These are phyloP conservation scores for Jackrogersella multiformis DNA, from an alignment of 495 filamentous ascomycete species.

Conservation along the genomic window DNA sequence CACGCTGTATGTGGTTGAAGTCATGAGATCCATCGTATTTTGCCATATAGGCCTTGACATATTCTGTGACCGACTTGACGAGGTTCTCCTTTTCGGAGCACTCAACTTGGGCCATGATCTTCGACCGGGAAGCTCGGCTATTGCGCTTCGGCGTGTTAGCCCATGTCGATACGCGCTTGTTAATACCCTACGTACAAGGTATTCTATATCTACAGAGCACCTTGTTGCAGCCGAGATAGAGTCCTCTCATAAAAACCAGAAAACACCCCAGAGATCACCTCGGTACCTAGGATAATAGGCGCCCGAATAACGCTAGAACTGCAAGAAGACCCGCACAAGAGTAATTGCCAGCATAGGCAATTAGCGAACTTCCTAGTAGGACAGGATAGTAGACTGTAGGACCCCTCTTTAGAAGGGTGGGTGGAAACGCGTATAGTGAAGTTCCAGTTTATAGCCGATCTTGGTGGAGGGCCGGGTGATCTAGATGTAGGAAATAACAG, in stretches of 20 bases:
- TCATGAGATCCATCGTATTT: conserved; percentile 87
- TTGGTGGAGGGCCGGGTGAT: conserved; percentile 29
- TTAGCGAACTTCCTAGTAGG: conserved; percentile 26
- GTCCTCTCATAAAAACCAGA: neutral
- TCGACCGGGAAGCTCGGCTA: conserved; percentile 23
- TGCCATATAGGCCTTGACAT: conserved; percentile 78
- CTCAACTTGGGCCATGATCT: conserved; percentile 42
- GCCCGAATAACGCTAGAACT: conserved; percentile 29
- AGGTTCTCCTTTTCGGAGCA: conserved; percentile 51
- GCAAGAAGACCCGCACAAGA: conserved; percentile 28
- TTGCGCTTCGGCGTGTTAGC: conserved; percentile 37
- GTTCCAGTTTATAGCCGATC: conserved; percentile 28
- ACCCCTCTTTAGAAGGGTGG: conserved; percentile 3
- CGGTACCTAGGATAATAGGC: too few relatives aligned
- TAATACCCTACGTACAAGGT: conserved; percentile 34
- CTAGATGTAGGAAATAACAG: too few relatives aligned
- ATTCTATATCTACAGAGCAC: conserved; percentile 19
- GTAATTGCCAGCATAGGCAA: conserved; percentile 2
- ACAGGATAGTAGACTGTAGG: too few relatives aligned
- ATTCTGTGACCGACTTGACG: conserved; percentile 60
- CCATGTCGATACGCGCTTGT: conserved; percentile 39
- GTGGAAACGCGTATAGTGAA: conserved; percentile 1
- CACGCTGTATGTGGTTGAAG: conserved; percentile 82
- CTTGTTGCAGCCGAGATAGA: conserved; percentile 17
- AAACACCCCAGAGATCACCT: conserved; percentile 2